A percentile compares a stretch with the other conserved stretches of the same genome.
Evolutionary conservation across 1,139 yeast species (phyloP).

Genomic region (Geotrichum bryndzae): DNA sequence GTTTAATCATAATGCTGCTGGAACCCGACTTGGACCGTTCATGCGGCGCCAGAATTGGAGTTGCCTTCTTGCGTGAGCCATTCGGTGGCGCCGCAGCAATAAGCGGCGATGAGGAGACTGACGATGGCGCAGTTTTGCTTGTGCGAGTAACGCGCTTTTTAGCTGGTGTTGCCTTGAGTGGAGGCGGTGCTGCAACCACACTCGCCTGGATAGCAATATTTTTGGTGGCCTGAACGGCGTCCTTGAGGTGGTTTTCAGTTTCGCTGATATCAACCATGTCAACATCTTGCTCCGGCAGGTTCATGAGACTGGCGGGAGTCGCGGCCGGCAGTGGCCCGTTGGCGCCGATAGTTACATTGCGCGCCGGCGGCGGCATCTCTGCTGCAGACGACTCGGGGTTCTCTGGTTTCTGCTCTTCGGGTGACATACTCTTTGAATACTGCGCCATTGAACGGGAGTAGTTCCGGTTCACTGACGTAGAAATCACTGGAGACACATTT

Average conservation of each 20-base stretch:
- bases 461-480: slow-evolving; percentile 13
- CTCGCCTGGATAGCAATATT: slow-evolving; percentile 18
- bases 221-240: slow-evolving; percentile 28
- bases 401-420: not conserved
- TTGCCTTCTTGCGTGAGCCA: not conserved
- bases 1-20: slow-evolving; percentile 13
- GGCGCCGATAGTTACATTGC: slow-evolving; percentile 22
- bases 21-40: not conserved
- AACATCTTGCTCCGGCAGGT: slow-evolving; percentile 23
- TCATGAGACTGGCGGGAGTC: slow-evolving; percentile 43
- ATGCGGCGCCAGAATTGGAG: slow-evolving; percentile 1
- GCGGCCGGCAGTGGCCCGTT: slow-evolving; percentile 31
- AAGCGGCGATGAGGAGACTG: slow-evolving; percentile 14
- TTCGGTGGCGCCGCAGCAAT: not conserved
- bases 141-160: not conserved
- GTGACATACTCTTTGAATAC: not conserved
- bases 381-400: not conserved
- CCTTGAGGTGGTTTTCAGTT: slow-evolving; percentile 22
- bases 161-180: not conserved
- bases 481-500: slow-evolving; percentile 21
- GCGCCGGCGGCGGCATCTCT: not conserved
- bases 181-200: not conserved
- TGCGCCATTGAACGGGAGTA: not conserved
- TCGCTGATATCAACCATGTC: slow-evolving; percentile 15
- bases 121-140: slow-evolving; percentile 12